phyloP scores from a whole-genome alignment of 352 stramenopile species.

The Globisporangium lucens region DNA sequence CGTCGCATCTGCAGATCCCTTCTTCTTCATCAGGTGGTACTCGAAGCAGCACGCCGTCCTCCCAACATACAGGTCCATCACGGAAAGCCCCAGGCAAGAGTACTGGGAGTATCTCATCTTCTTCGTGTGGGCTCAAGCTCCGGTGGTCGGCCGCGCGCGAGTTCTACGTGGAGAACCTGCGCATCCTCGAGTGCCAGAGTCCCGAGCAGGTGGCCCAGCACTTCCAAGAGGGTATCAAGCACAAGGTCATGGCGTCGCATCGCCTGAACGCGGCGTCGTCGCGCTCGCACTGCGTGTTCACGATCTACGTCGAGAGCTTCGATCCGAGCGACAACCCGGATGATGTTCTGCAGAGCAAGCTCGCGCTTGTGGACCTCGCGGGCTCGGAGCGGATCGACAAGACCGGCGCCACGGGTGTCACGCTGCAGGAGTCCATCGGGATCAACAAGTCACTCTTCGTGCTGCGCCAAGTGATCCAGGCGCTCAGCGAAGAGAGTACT shows the following conservation, averaged over 20 bases:
- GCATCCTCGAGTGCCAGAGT: slow-evolving; percentile 36
- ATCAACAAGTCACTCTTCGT: slow-evolving; percentile 73
- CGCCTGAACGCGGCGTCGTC: slow-evolving; percentile 53
- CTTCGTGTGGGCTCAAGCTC: slow-evolving; percentile 28
- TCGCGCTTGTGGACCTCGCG: slow-evolving; percentile 61
- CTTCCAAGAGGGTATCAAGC: slow-evolving; percentile 54
- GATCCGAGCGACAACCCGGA: slow-evolving; percentile 27
- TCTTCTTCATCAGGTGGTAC: background rate
- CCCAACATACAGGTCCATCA: background rate
- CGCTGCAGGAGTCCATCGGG: slow-evolving; percentile 51
- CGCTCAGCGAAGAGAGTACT: slow-evolving; percentile 36
- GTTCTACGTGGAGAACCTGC: slow-evolving; percentile 65
- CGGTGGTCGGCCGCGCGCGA: slow-evolving; percentile 45
- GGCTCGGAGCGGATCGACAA: slow-evolving; percentile 60
- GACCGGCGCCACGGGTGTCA: slow-evolving; percentile 49
- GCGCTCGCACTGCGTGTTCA: slow-evolving; percentile 55
- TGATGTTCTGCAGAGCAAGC: slow-evolving; percentile 44
- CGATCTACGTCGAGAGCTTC: slow-evolving; percentile 52
- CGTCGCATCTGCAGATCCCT: slow-evolving; percentile 22
- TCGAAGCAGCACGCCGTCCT: background rate
- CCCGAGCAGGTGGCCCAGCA: slow-evolving; percentile 40
- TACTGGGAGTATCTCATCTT: background rate
- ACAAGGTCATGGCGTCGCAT: slow-evolving; percentile 65
- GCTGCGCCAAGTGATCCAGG: slow-evolving; percentile 53
- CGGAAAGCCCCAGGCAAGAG: background rate